Percentiles rank a stretch among this genome's conserved stretches.
Conservation (phyloP, 148 eudicot genomes). For the Polygonum maritimum region DNA sequence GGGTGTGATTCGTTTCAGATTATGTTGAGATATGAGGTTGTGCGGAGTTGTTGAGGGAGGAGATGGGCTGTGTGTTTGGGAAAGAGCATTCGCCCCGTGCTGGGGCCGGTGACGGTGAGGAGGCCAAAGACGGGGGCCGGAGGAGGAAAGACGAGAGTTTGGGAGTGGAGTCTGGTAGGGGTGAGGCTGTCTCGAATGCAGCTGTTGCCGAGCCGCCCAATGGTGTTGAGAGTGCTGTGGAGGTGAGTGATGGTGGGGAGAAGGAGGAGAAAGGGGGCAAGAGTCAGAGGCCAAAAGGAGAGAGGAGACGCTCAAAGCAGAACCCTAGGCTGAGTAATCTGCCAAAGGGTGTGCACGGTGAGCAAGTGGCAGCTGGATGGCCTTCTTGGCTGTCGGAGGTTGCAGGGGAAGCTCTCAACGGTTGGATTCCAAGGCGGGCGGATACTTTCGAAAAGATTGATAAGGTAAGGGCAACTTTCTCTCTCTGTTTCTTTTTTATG, state of each 20-base stretch:
- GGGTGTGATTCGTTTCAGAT: conserved; percentile 12
- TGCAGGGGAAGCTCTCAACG: conserved; percentile 84
- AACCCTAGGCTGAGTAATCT: conserved; percentile 69
- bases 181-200: conserved; percentile 4
- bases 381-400: conserved; percentile 91
- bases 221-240: conserved; percentile 11
- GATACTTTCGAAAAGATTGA: conserved; percentile 93
- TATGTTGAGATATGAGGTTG: conserved; percentile 41
- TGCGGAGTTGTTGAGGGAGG: conserved; percentile 10
- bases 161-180: conserved; percentile 16
- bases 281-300: conserved; percentile 38
- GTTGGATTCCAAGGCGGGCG: conserved; percentile 94
- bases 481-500: not conserved
- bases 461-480: conserved; percentile 36
- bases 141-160: conserved; percentile 21
- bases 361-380: conserved; percentile 98
- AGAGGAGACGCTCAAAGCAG: conserved; percentile 52
- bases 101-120: conserved; percentile 14
- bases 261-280: conserved; percentile 32
- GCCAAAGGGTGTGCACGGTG: conserved; percentile 59
- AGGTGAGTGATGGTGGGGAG: conserved; percentile 29
- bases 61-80: conserved; percentile 75
- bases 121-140: conserved; percentile 18
- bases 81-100: conserved; percentile 28
- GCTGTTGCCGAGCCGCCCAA: not conserved